These are phyloP conservation scores for Suillus bovinus DNA, from an alignment of 768 basidiomycete genomes.

Conservation along the genomic window DNA sequence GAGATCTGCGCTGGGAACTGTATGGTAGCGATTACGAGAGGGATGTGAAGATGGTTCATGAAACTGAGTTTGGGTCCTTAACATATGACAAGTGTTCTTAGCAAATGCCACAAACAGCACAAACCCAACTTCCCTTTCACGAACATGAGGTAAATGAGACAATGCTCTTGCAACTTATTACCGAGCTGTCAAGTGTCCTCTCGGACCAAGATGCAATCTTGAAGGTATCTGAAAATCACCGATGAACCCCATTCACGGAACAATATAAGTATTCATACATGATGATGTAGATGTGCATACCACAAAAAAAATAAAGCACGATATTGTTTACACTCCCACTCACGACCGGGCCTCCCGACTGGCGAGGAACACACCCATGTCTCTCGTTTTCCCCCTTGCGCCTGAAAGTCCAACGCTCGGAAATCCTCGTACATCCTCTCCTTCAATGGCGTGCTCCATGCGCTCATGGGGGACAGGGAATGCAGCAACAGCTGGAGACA, in stretches of 20 bases:
- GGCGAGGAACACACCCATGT: constrained; percentile 44
- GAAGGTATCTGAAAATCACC: background rate
- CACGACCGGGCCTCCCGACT: constrained; percentile 29
- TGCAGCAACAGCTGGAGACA: constrained; percentile 20
- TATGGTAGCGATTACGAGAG: background rate
- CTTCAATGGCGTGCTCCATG: constrained; percentile 37
- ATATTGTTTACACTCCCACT: background rate
- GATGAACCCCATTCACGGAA: background rate
- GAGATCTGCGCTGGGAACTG: background rate
- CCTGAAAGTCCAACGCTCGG: constrained; percentile 41
- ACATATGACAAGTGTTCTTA: background rate
- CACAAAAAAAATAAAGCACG: background rate
- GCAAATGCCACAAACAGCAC: background rate
- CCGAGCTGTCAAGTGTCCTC: background rate
- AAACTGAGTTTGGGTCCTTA: background rate
- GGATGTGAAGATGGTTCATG: background rate
- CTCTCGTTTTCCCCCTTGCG: constrained; percentile 34
- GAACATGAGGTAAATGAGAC: background rate
- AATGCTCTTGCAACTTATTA: background rate
- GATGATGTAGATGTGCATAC: constrained; percentile 3
- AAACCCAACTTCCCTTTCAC: background rate
- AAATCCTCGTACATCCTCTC: constrained; percentile 28
- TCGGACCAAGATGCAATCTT: background rate
- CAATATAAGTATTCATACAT: background rate
- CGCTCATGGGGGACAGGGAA: constrained; percentile 32